Evolutionary conservation across 2,329 filamentous ascomycete species (phyloP), one percentile per base, ranked within the genome.

Genomic region (Botryotinia convoluta): DNA sequence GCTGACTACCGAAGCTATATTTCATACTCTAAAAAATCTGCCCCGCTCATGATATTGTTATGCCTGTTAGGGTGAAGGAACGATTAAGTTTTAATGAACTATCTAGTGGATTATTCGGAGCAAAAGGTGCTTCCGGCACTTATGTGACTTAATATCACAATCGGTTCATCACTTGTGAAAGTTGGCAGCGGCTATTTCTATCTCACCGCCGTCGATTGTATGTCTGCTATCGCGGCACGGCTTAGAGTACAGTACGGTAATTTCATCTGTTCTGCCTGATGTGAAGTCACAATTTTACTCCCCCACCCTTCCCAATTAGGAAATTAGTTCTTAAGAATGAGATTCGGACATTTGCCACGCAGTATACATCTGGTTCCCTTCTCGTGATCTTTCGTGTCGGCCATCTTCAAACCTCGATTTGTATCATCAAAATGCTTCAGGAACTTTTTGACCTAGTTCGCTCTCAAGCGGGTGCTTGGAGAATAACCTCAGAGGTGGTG

Each of bases 71-170:
- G 20, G 5, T 32, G 59, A 61, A 61, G 59, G 59, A 61, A 61
- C 59, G 59, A 61, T 61, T 39, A 39, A 39, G 35, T 61, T 61
- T 39, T 26, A 61, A 61, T 61, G 22, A 37, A 26, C 35, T 26
- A 8, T 37, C 35, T 39, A 26, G 22, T 61, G 59, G 20, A 37
- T 14, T 16, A 10, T 26, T 37, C 32, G 20, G 20, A 61, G 32
- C 14, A 16, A 26, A 7, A 10, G 10, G 35, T 39, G 10, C 22
- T 39, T 61, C 59, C 59, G 35, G 35, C 35, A 61, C 32, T n/a
- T 39, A n/a, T 61, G 59, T 61, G 59, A 61, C 59, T 60, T 60
- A 8, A 60, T 37, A 60, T 60, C 57, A 60, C 57, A 60, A 37
- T 60, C 59, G 32, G 32, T 16, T 61, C 59, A 61, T 37, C 59